phyloP scores from a whole-genome alignment of 768 basidiomycete genomes.

The Lentinula raphanica region DNA sequence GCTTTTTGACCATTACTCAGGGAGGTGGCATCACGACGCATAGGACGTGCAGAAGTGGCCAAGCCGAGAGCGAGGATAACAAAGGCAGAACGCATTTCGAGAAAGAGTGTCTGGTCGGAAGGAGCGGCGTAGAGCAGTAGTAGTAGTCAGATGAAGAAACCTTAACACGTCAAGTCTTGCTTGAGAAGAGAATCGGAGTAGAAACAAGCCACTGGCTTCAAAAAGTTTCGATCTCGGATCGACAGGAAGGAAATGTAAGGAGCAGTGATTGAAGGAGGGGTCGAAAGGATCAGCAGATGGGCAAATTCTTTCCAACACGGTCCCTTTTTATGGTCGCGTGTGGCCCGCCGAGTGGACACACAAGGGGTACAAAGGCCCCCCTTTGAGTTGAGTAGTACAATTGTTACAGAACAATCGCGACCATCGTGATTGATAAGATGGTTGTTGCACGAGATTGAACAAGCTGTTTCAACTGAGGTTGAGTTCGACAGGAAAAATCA shows the following conservation, averaged over 20 bases:
- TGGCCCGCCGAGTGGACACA: too few species aligned
- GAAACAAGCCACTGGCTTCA: slow-evolving; percentile 10
- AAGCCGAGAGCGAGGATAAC: slow-evolving; percentile 28
- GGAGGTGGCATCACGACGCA: slow-evolving; percentile 26
- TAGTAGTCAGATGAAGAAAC: slow-evolving; percentile 15
- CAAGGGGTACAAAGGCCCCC: too few species aligned
- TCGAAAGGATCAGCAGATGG: slow-evolving; percentile 8
- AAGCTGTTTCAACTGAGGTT: too few species aligned
- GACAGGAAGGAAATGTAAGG: slow-evolving; percentile 13
- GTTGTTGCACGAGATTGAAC: too few species aligned
- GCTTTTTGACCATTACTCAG: slow-evolving; percentile 19
- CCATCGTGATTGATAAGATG: background rate
- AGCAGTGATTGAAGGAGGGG: slow-evolving; percentile 5
- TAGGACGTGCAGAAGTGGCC: slow-evolving; percentile 30
- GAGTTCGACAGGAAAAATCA: background rate
- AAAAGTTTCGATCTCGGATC: slow-evolving; percentile 25
- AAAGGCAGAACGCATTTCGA: slow-evolving; percentile 24
- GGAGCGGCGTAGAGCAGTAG: slow-evolving; percentile 1
- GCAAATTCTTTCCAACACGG: background rate
- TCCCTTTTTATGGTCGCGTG: background rate
- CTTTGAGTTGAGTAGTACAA: too few species aligned
- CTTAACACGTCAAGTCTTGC: slow-evolving; percentile 23
- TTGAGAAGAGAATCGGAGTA: slow-evolving; percentile 10
- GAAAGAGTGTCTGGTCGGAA: slow-evolving; percentile 26
- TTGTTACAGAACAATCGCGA: background rate